These are phyloP conservation scores for Carex kokanica DNA, from an alignment of 176 grass and related monocot genomes.

Conservation along the genomic window DNA sequence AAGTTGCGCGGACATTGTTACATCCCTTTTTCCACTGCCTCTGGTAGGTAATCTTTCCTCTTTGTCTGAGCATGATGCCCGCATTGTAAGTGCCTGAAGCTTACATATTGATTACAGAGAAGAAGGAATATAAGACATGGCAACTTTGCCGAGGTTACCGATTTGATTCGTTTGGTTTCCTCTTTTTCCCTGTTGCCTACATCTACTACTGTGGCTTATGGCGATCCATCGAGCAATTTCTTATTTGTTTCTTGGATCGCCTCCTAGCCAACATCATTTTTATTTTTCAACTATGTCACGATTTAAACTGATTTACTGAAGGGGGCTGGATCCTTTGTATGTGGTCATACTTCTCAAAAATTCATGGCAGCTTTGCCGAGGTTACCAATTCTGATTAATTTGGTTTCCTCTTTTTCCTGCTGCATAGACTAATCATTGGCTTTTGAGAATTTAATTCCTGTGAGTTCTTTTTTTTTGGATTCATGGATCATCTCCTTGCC, in stretches of 20 bases:
- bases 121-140: background rate
- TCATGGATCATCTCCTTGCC: conserved; percentile 8
- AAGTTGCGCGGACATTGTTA: no score
- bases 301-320: background rate
- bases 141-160: conserved; percentile 31
- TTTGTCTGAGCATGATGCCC: no score
- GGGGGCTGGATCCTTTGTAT: background rate
- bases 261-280: conserved; percentile 1
- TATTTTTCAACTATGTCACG: background rate
- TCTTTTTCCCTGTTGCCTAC: conserved; percentile 32
- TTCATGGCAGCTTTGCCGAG: conserved; percentile 22
- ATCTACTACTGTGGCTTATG: background rate
- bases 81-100: background rate
- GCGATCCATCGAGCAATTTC: background rate
- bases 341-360: background rate
- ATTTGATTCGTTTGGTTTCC: conserved; percentile 19
- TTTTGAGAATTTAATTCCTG: background rate
- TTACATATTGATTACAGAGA: background rate
- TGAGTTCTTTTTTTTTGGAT: background rate
- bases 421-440: conserved; percentile 8
- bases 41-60: no score
- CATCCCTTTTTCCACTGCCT: no score
- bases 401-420: conserved; percentile 28
- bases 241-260: conserved; percentile 4
- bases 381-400: conserved; percentile 7